Evolutionary conservation across 306 rosid genomes (phyloP), one percentile per base, ranked within the genome.

Genomic region (Pyrus betulifolia): DNA sequence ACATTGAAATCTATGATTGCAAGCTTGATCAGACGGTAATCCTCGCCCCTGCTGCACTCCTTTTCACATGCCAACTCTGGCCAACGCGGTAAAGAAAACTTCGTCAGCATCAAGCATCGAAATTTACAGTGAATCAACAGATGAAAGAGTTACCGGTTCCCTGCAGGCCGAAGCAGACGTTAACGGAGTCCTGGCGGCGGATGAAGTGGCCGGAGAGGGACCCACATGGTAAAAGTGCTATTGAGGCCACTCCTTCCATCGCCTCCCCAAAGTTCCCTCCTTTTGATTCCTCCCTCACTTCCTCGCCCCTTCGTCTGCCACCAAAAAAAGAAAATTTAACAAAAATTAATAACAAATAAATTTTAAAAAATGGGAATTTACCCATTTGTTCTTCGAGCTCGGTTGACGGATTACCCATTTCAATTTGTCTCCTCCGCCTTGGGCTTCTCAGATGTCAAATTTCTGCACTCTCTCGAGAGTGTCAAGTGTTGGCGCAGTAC

Each of bases 11-110:
- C 92, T 76, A 89, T 90, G 83, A 95, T 89, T 44, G 90, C 84
- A 78, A 95, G 99, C 85, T 88, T 95, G 92, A 92, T 85, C 81
- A 95, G 89, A 66, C 97, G 93, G 76, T 92, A 95, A 70, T 93
- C 97, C 88, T 91, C 96, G 63, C 98, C 97, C 92, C 96, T 88
- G 90, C 98, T 93, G 91, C 93, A 93, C 84, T 93, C 97, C 81
- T 93, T 89, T 87, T 93, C 98, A 75, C 98, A 93, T 64, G 80
- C 88, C 88, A 95, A 82, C 85, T 90, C 97, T 95, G 77, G 5
- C 79, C 49, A 71, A 62, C 89, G 79, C 67, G 70, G 63, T 3
- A 79, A 78, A 76, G 52, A 1, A 77, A 77, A 52, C 11, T 63
- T 55, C 40, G 54, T n/a, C n/a, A 4, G 31, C 61, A 69, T 58